Evolutionary conservation across 768 basidiomycete species (phyloP).

Genomic region (Crucibulum laeve): DNA sequence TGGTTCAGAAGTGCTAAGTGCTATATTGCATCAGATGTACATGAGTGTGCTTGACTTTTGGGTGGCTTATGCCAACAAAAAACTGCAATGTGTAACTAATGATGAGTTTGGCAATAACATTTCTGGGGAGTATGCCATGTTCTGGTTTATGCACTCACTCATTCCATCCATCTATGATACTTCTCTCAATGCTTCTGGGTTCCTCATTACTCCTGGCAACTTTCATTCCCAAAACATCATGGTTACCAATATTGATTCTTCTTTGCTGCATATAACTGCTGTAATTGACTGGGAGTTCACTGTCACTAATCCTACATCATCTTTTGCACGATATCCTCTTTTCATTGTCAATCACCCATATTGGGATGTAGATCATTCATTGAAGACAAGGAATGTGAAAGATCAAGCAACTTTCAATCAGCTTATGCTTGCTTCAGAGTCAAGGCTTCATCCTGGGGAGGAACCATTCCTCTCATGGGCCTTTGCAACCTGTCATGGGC

Average conservation of each 20-base stretch:
- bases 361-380: conserved; percentile 3
- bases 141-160: conserved; percentile 5
- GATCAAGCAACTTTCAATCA: conserved; percentile 7
- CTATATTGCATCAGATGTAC: background rate
- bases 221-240: conserved; percentile 18
- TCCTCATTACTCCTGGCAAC: conserved; percentile 12
- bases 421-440: conserved; percentile 3
- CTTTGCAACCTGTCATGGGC: background rate
- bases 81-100: background rate
- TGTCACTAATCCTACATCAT: conserved; percentile 3
- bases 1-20: background rate
- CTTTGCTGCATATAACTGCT: no score
- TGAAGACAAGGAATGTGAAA: conserved; percentile 1
- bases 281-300: conserved; percentile 18
- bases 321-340: conserved; percentile 5
- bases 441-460: background rate
- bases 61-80: conserved; percentile 4
- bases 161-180: conserved; percentile 10
- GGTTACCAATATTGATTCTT: conserved; percentile 8
- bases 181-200: conserved; percentile 7
- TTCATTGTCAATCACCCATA: conserved; percentile 6
- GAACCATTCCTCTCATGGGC: background rate
- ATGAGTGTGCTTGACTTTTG: conserved; percentile 1
- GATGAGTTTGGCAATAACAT: background rate
- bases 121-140: background rate